phyloP scores from a whole-genome alignment of 2,329 filamentous ascomycete genomes.

The Fusarium armeniacum region DNA sequence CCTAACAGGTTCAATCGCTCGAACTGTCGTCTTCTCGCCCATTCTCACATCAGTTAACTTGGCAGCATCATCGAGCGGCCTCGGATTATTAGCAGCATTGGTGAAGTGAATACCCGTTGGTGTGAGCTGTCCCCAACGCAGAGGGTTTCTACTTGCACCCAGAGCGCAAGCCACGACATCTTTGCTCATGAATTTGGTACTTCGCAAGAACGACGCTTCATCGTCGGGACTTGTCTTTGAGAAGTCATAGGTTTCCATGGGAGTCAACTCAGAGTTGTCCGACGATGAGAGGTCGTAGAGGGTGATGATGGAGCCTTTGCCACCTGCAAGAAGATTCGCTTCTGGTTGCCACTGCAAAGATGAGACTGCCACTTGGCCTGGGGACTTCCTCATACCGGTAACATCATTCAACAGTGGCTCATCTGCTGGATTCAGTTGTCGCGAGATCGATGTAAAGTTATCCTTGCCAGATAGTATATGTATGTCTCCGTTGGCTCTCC shows the following conservation, averaged over 20 bases:
- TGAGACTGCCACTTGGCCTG: constrained; percentile 52
- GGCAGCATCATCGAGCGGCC: constrained; percentile 33
- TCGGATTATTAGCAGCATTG: constrained; percentile 53
- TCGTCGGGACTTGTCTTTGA: constrained; percentile 30
- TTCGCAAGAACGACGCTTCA: constrained; percentile 50
- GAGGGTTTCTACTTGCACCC: constrained; percentile 58
- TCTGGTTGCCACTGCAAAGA: constrained; percentile 54
- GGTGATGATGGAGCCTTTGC: constrained; percentile 51
- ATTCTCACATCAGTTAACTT: constrained; percentile 46
- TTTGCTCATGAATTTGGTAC: constrained; percentile 62
- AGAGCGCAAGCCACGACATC: constrained; percentile 63
- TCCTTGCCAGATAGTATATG: constrained; percentile 59
- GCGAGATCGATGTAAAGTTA: constrained; percentile 49
- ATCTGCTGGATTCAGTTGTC: constrained; percentile 40
- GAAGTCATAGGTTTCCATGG: constrained; percentile 50
- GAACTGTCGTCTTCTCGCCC: constrained; percentile 57
- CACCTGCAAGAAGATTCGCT: constrained; percentile 51
- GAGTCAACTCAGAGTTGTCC: constrained; percentile 27
- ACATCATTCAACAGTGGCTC: constrained; percentile 13
- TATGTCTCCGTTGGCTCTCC: constrained; percentile 65
- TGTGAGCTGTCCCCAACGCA: constrained; percentile 62
- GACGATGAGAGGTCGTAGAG: constrained; percentile 49
- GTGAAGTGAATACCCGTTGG: constrained; percentile 61
- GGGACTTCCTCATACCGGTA: constrained; percentile 47
- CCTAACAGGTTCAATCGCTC: constrained; percentile 63